Base-by-base conservation (phyloP, 495 filamentous ascomycete species). In the Penicillium cosmopolitanum region DNA sequence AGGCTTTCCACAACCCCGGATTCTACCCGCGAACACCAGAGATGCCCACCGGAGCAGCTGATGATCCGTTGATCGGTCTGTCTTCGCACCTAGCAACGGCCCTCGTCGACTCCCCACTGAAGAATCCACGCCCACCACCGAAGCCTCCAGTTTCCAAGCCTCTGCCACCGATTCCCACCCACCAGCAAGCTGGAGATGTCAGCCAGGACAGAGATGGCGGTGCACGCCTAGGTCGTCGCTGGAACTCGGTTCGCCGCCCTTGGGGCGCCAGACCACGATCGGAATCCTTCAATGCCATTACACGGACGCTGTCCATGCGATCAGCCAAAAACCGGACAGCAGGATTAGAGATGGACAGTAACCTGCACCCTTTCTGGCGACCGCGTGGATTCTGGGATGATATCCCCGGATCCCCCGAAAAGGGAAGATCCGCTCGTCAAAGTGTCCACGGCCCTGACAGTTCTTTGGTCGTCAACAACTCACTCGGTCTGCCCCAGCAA, bases 281-380 rank as follows among this genome's bases (percentile, higher is more conserved):
- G 1, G 83, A 89, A n/a, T 76, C 79, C 5, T 72, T 77, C 56
- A 70, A 75, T 13, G 62, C 73, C 5, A 55, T 78, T 8, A 63
- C 71, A 0, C 72, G 77, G 7, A 76, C 80, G 4, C 63, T 84
- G 21, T 80, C 77, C 6, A 69, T 81, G 51, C 77, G 70, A 23
- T 73, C 78, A 12, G 73, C 74, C 2, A 72, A 74, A 54, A 81
- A 85, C 25, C 75, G 77, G 15, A 79, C 70, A 54, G 69, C 73
- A 2, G 75, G 72, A 25, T 67, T 79, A 16, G 72, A 74, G 31
- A 78, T 77, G 55, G 77, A 83, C 36, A 81, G 79, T 51, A 85
- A 82, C 50, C 77, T 93, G 5, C 89, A 95, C 66, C 91, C 92
- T 1, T 89, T 89, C 72, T 96, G 93, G 92, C 83, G 86, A 25